phyloP scores from a whole-genome alignment of 2,329 filamentous ascomycete species.

The Curvularia hawaiiensis region DNA sequence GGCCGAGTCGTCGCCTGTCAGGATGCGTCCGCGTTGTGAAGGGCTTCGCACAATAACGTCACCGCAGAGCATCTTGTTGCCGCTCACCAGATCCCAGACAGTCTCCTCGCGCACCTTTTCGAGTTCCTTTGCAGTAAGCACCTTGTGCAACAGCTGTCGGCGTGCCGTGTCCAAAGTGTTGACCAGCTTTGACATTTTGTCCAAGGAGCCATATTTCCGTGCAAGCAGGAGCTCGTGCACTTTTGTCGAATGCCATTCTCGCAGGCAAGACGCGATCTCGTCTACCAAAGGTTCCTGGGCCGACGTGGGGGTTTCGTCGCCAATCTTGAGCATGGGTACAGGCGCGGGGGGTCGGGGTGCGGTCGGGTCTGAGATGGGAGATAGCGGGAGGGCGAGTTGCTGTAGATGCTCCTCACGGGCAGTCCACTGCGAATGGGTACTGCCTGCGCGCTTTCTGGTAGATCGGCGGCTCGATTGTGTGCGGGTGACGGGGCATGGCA shows the following conservation, averaged over 20 bases:
- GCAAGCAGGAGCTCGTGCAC: slow-evolving; percentile 88
- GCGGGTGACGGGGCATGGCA: slow-evolving; percentile 31
- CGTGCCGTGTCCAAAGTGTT: slow-evolving; percentile 82
- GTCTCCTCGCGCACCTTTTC: slow-evolving; percentile 81
- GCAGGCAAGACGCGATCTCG: slow-evolving; percentile 93
- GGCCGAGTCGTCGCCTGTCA: slow-evolving; percentile 92
- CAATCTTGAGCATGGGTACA: slow-evolving; percentile 96
- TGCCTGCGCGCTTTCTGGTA: slow-evolving; percentile 41
- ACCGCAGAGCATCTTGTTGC: slow-evolving; percentile 91
- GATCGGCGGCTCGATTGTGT: slow-evolving; percentile 38
- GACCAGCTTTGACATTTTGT: slow-evolving; percentile 80
- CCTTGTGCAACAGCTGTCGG: slow-evolving; percentile 90
- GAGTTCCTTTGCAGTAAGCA: slow-evolving; percentile 86
- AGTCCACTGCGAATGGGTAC: slow-evolving; percentile 46
- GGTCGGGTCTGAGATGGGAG: slow-evolving; percentile 61
- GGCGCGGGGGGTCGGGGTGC: slow-evolving; percentile 83
- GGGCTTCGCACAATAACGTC: slow-evolving; percentile 96
- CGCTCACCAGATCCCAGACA: slow-evolving; percentile 92
- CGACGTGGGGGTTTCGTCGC: slow-evolving; percentile 93
- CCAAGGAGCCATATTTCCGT: slow-evolving; percentile 79
- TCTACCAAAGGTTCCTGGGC: slow-evolving; percentile 89
- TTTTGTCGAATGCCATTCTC: slow-evolving; percentile 98
- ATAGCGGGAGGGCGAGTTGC: slow-evolving; percentile 46
- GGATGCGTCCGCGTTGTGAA: slow-evolving; percentile 76
- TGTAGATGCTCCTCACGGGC: slow-evolving; percentile 48